Evolutionary conservation across 2,329 filamentous ascomycete genomes (phyloP).

Genomic region (Sarocladium strictum): DNA sequence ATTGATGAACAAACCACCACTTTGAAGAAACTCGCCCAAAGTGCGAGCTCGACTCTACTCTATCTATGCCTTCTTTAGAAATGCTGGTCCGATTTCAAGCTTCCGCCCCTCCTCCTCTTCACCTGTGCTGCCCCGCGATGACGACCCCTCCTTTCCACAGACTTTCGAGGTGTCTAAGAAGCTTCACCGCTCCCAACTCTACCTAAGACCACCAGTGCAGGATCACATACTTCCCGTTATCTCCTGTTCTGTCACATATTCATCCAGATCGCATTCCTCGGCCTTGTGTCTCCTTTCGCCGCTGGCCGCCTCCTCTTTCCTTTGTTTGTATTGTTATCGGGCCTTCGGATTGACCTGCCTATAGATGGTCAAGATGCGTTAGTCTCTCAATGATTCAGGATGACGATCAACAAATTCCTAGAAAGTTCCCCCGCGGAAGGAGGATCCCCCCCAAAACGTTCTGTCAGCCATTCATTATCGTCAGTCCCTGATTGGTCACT

Average conservation of each 20-base stretch:
- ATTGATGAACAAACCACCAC: not conserved
- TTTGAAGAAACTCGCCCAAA: not conserved
- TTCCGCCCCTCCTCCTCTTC: not conserved
- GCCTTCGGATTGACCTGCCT: too few relatives aligned
- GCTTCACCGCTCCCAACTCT: not conserved
- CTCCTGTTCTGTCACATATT: not conserved
- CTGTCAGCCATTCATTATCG: constrained; percentile 5
- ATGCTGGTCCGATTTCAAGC: not conserved
- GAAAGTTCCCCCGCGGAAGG: not conserved
- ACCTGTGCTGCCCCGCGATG: not conserved
- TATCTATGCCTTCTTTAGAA: too few relatives aligned
- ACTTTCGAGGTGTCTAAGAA: not conserved
- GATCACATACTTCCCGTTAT: not conserved
- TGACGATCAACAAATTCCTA: not conserved
- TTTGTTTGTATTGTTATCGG: not conserved
- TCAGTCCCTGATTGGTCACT: not conserved
- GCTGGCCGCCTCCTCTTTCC: too few relatives aligned
- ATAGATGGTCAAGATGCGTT: too few relatives aligned
- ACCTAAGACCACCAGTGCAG: not conserved
- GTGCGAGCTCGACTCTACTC: not conserved
- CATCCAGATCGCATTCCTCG: too few relatives aligned
- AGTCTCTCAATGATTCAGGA: not conserved
- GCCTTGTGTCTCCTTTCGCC: not conserved
- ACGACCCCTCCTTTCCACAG: not conserved
- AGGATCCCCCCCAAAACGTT: not conserved